phyloP scores from a whole-genome alignment of 2,329 filamentous ascomycete genomes.

The Trichoderma endophyticum region DNA sequence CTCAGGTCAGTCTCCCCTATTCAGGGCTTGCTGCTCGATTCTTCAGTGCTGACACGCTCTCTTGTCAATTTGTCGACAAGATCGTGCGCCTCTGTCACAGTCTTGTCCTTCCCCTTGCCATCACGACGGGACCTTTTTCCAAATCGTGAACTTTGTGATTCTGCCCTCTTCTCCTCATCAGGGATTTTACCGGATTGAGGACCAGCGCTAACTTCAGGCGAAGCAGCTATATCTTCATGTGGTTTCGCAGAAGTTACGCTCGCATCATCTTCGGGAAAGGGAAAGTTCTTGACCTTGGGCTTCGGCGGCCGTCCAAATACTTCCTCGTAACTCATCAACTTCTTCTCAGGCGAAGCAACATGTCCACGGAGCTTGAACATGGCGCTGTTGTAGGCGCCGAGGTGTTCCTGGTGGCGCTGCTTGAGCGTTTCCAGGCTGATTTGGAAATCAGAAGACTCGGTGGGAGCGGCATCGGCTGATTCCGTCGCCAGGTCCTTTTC shows the following conservation, averaged over 20 bases:
- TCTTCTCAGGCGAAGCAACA: constrained; percentile 27
- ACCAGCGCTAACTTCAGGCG: not conserved
- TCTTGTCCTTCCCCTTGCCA: not conserved
- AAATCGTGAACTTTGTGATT: constrained; percentile 2
- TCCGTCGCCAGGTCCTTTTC: constrained; percentile 23
- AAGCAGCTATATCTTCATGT: not conserved
- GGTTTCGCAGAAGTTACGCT: not conserved
- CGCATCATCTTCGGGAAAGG: not conserved
- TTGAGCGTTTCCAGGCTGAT: constrained; percentile 25
- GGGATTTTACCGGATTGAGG: not conserved
- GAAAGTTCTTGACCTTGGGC: constrained; percentile 9
- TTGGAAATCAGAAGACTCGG: constrained; percentile 7
- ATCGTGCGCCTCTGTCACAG: constrained; percentile 11
- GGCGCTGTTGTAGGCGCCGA: constrained; percentile 24
- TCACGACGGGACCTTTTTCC: not conserved
- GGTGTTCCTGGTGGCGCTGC: constrained; percentile 27
- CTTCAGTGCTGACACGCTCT: not conserved
- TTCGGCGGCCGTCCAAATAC: constrained; percentile 30
- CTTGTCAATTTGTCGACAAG: constrained; percentile 18
- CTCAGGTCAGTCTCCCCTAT: too few species aligned
- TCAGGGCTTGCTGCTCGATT: not conserved
- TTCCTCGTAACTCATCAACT: constrained; percentile 27
- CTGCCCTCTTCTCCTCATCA: not conserved
- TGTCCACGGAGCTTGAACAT: constrained; percentile 32
- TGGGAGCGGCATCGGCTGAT: not conserved